Base-by-base conservation (phyloP, 73 alveolate species). In the Paramecium bursaria region DNA sequence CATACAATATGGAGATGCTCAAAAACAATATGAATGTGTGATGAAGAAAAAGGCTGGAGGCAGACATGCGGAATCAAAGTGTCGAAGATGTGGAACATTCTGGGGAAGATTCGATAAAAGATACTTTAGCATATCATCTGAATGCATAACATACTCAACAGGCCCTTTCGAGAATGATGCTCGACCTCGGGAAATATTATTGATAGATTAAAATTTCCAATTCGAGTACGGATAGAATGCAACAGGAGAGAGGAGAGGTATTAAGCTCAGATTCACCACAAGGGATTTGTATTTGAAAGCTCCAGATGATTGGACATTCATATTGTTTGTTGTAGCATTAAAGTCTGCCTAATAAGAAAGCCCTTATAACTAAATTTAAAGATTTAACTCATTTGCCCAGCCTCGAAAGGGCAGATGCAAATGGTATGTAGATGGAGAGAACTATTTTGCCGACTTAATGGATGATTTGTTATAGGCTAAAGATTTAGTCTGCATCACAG, bases 391-490 rank as follows among this genome's bases (percentile, higher is more conserved):
- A 1, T 67, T 67, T 19, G 48, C 60, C 19, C 82, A 52, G 1
- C 15, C 42, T 9, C 25, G 82, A 11, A 33, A 39, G 6, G 31
- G 57, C 15, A 9, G 42, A 3, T 67, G 82, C n/a, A 57, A 29
- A 57, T 73, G 88, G 86, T 89, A 82, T 85, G 75, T 89, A 15
- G 94, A 89, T 89, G 94, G 92, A 1, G 47, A 85, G 29, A 88
- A 57, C 85, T 89, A 89, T 55, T 89, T 74, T 89, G 49, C 46
- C 27, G 82, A 89, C 75, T 86, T 89, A 74, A 47, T 23, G 39
- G 74, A 89, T 23, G 85, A 89, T 67, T 79, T 89, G 50, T 57
- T 79, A 86, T 76, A 51, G 22, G 94, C 94, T 27, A 74, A 89
- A 74, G 86, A 85, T 74, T 48, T 88, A 25, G 76, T 89, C 10